Evolutionary conservation across 73 alveolate species (phyloP).

Genomic region (Symbiodinium natans): DNA sequence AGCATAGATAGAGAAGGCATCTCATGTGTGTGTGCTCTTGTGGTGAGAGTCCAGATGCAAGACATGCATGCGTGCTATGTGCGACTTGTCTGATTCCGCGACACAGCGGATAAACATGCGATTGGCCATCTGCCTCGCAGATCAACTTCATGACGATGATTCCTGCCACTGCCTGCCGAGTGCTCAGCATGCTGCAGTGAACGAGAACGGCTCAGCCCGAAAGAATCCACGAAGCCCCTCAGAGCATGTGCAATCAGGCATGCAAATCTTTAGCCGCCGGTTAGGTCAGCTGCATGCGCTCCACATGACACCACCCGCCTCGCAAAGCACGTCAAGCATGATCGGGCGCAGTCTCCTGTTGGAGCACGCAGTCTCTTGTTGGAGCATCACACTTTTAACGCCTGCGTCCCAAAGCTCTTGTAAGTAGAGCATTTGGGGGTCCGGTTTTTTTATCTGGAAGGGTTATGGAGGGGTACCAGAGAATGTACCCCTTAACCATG

Average conservation of each 20-base stretch:
- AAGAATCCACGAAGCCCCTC: no score
- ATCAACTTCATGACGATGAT: slow-evolving; percentile 81
- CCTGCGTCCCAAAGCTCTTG: neutral
- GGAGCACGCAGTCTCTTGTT: neutral
- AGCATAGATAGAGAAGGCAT: no score
- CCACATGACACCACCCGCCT: neutral
- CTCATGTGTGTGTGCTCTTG: no score
- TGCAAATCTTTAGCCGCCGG: neutral
- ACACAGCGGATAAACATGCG: no score
- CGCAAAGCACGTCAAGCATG: neutral
- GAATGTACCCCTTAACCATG: neutral
- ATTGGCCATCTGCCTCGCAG: no score
- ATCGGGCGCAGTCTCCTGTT: neutral
- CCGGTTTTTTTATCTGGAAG: neutral
- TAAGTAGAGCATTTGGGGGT: neutral
- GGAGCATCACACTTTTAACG: neutral
- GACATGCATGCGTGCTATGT: no score
- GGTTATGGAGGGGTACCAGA: neutral
- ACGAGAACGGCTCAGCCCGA: no score
- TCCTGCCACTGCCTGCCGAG: slow-evolving; percentile 54
- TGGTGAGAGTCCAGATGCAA: no score
- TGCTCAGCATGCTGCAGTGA: neutral
- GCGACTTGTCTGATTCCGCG: no score
- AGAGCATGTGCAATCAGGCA: neutral
- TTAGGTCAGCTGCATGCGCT: neutral